Conservation (phyloP, 345 rosid species). For the Physaria fendleri region DNA sequence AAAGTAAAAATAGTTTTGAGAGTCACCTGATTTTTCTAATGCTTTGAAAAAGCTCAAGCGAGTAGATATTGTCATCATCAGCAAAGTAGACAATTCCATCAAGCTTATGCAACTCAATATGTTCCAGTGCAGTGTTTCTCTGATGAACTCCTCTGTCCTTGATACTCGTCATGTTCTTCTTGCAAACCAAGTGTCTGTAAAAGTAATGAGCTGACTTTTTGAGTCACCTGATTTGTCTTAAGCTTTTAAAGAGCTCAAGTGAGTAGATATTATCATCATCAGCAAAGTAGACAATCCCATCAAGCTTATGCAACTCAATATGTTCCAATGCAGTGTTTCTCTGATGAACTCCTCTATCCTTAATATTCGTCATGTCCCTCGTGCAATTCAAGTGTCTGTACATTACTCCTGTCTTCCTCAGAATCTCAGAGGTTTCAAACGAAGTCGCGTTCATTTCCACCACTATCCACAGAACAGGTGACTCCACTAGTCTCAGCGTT, state of each 20-base stretch:
- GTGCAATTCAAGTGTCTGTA: constrained; percentile 69
- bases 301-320: constrained; percentile 66
- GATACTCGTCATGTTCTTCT: constrained; percentile 41
- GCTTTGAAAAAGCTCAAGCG: constrained; percentile 65
- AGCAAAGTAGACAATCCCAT: constrained; percentile 83
- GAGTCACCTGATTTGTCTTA: constrained; percentile 60
- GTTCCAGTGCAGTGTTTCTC: constrained; percentile 73
- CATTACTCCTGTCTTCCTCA: constrained; percentile 84
- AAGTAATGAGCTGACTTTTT: neutral
- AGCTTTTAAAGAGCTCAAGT: constrained; percentile 59
- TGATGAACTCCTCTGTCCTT: constrained; percentile 77
- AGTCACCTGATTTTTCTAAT: constrained; percentile 60
- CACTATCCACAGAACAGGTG: constrained; percentile 88
- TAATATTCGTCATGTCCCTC: constrained; percentile 44
- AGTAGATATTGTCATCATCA: constrained; percentile 72
- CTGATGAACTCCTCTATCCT: constrained; percentile 75
- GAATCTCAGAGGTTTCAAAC: constrained; percentile 67
- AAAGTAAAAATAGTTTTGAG: neutral
- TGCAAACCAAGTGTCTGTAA: constrained; percentile 58
- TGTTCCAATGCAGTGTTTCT: constrained; percentile 74
- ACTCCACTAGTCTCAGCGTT: constrained; percentile 61
- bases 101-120: constrained; percentile 66
- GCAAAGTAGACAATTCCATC: constrained; percentile 88
- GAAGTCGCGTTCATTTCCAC: constrained; percentile 69
- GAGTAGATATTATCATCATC: constrained; percentile 80